Conservation (phyloP, 78 protist genomes). For the Speleostelium caveatum region DNA sequence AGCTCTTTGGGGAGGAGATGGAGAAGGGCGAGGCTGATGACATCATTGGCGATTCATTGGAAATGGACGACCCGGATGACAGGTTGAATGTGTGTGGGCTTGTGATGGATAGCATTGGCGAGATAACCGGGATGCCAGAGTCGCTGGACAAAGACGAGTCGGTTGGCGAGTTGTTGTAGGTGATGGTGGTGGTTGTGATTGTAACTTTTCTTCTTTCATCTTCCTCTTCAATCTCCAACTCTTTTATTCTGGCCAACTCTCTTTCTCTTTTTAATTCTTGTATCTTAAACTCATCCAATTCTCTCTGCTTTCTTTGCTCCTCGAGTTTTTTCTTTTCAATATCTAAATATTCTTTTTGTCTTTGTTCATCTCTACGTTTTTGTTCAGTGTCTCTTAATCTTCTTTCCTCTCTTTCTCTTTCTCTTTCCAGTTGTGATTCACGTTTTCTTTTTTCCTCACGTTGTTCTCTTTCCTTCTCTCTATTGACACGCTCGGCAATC, state of each 20-base stretch:
- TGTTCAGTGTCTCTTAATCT: neutral
- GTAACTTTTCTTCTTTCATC: too few species aligned
- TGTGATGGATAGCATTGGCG: neutral
- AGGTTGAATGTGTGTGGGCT: too few species aligned
- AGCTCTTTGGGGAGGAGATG: neutral
- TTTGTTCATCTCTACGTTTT: neutral
- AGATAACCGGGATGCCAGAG: too few species aligned
- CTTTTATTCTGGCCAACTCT: neutral
- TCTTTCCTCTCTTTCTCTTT: neutral
- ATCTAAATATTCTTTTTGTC: neutral
- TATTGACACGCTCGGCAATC: neutral
- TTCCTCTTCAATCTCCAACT: constrained; percentile 1
- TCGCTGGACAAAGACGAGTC: too few species aligned
- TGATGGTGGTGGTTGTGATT: constrained; percentile 11
- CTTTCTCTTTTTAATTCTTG: neutral
- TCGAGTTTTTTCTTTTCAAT: neutral
- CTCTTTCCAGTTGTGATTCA: neutral
- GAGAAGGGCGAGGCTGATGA: too few species aligned
- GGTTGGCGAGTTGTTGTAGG: neutral
- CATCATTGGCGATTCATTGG: too few species aligned
- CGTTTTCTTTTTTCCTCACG: neutral
- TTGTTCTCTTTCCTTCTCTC: constrained; percentile 2
- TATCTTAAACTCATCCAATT: neutral
- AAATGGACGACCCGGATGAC: too few species aligned
- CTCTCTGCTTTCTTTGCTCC: neutral